Evolutionary conservation across 805 yeast species (phyloP), one percentile per base, ranked within the genome.

Genomic region (Tetrapisispora arboricola): DNA sequence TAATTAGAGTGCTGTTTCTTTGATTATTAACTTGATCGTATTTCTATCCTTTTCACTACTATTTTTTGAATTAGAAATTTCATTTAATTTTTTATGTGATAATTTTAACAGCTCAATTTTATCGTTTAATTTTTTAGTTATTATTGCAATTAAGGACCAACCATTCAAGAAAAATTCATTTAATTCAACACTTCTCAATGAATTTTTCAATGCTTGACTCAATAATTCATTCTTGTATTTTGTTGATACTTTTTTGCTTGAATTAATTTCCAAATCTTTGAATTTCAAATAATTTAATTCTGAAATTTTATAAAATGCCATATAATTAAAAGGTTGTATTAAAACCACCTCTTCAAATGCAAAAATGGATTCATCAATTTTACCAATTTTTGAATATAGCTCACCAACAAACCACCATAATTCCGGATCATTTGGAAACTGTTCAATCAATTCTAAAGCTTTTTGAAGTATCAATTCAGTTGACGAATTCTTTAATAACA

Each of bases 351-450:
- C 96, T 53, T 84, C 76, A 21, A 73, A 70, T 41, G 84, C 70
- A 55, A 70, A 76, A 6, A 82, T 69, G 0, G 92, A 80, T 50
- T 78, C 77, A 27, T 75, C 80, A 48, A 72, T 78, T 53, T 78
- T 77, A 1, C 87, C 87, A 8, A 70, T 45, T 12, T 64, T 57
- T 19, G 60, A 60, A 56, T 90, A 90, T n/a, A 72, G 65, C 28
- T 76, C 75, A 3, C 78, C 81, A 41, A 87, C 66, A 59, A 84
- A 94, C 36, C 77, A 69, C 95, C 94, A 86, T 2, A 82, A 65
- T 47, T 81, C 78, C 2, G 74, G 65, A 58, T 92, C 97, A 17
- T 79, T 58, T 1, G 96, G 95, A 49, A 59, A 58, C 42, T 56
- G 51, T 21, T 61, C 64, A 17, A 52, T 41, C 17, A 61, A 36